Evolutionary conservation across 2,329 filamentous ascomycete species (phyloP).

Genomic region (Fonsecaea erecta): DNA sequence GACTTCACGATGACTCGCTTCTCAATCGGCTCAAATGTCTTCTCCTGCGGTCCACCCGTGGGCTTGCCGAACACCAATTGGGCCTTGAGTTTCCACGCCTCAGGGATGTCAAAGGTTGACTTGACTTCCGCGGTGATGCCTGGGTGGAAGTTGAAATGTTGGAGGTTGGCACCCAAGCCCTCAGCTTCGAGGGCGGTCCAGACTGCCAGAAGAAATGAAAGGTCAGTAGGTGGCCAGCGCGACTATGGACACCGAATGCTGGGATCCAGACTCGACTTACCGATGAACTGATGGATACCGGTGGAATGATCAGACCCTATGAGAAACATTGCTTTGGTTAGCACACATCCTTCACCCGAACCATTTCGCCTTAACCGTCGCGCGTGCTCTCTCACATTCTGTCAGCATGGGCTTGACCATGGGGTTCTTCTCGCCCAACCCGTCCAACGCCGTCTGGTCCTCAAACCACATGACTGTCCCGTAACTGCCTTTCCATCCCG

Average conservation of each 20-base stretch:
- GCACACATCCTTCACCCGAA: background rate
- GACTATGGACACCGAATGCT: background rate
- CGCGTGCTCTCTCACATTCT: conserved; percentile 47
- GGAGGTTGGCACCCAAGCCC: conserved; percentile 83
- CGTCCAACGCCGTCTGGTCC: conserved; percentile 70
- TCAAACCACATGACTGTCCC: conserved; percentile 89
- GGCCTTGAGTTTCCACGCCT: conserved; percentile 75
- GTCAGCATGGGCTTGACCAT: conserved; percentile 79
- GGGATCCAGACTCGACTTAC: conserved; percentile 15
- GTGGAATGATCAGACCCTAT: conserved; percentile 70
- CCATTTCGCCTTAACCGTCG: background rate
- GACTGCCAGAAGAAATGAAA: conserved; percentile 42
- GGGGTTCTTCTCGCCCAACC: conserved; percentile 58
- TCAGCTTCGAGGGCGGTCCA: conserved; percentile 85
- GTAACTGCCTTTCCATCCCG: conserved; percentile 58
- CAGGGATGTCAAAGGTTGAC: conserved; percentile 70
- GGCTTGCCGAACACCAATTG: conserved; percentile 78
- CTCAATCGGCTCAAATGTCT: conserved; percentile 33
- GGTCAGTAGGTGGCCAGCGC: background rate
- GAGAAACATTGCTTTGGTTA: conserved; percentile 4
- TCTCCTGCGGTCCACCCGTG: conserved; percentile 19
- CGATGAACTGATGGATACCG: conserved; percentile 71
- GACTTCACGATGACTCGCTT: conserved; percentile 29
- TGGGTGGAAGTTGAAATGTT: conserved; percentile 80
- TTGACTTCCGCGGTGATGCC: conserved; percentile 74